Evolutionary conservation across 2,329 filamentous ascomycete species (phyloP), one percentile per base, ranked within the genome.

Genomic region (Venturia asperata): DNA sequence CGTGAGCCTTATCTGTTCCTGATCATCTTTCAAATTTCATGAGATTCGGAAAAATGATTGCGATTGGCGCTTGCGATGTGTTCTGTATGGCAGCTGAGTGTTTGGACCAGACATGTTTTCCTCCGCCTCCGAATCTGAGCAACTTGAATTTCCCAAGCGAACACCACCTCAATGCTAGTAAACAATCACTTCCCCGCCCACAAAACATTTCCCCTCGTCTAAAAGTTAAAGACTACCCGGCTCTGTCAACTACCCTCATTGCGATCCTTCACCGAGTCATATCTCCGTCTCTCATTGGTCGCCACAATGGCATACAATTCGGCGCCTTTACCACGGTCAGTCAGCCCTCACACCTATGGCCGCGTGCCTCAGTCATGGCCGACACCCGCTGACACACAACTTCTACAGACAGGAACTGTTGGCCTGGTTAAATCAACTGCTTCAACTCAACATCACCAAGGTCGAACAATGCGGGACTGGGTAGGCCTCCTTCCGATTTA

Each of bases 391-490:
- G 42, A 47, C 43, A 37, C 13, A 15, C 9, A 47, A 15, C n/a
- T 3, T 37, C 9, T n/a, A 24, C 64, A 97, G 94, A 83, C 94
- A 99, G 81, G 94, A 99, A 82, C 86, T 99, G 72, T 83, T 99
- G 72, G 85, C 87, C 80, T 99, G 94, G 94, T 83, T 97, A 70
- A 99, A 99, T 83, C 93, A 90, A 83, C 89, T 99, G 68, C 87
- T 99, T 63, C 92, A 97, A 81, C 88, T 99, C 74, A 99, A 97
- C 81, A 87, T 99, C 73, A 97, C 84, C 73, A 97, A 97, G 80
- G 91, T 99, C 76, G 94, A 99, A 82, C 94, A 99, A 84, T 97
- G 93, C 41, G 94, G 94, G 77, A 97, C 93, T 74, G 94, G 93
- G 93, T 97, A 87, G 72, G 83, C 73, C 64, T 63, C 7, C 64